Base-by-base conservation (phyloP, 495 filamentous ascomycete genomes). In the Lindgomyces ingoldianus region DNA sequence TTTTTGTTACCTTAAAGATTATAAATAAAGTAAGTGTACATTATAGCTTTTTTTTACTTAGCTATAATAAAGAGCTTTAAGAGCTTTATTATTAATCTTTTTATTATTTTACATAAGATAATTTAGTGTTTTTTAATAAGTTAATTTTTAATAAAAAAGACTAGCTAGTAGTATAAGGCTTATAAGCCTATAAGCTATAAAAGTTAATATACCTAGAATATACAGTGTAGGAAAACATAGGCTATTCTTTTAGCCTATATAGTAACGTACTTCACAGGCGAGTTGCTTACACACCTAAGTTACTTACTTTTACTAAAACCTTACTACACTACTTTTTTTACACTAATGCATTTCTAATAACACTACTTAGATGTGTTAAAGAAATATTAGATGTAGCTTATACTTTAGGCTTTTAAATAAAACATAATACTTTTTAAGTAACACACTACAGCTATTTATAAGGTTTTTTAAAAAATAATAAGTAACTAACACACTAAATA, bases 91-190 rank as follows among this genome's bases (percentile, higher is more conserved):
- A 39, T 6, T 39, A 39, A 14, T 6, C 6, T 39, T 6, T 39
- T 6, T 6, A 14, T 6, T 39, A 39, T 6, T 39, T 39, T 39
- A 39, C 33, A 6, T 39, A 39, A 14, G 14, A 39, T 6, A 51
- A 64, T 51, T 41, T 51, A 44, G 24, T 58, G 44, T 58, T 46
- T 48, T 11, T 48, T 33, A 16, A 46, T 30, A 22, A 58, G 44
- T 47, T 3, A 2, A 58, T 47, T 48, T n/a, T 58, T 33, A 58
- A 58, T 30, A 39, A 58, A 41, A n/a, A 58, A 58, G 18, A 47
- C 41, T 58, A 39, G 55, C 3, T 58, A 39, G 55, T 25, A 41
- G 42, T 41, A 58, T 33, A 4, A 58, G 4, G 44, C 55, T 3
- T 58, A 58, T 33, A 22, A 2, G 4, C 55, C 55, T 18, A 22